These are phyloP conservation scores for Geotrichum phurueaensis DNA, from an alignment of 1,139 yeast genomes.

Conservation along the genomic window DNA sequence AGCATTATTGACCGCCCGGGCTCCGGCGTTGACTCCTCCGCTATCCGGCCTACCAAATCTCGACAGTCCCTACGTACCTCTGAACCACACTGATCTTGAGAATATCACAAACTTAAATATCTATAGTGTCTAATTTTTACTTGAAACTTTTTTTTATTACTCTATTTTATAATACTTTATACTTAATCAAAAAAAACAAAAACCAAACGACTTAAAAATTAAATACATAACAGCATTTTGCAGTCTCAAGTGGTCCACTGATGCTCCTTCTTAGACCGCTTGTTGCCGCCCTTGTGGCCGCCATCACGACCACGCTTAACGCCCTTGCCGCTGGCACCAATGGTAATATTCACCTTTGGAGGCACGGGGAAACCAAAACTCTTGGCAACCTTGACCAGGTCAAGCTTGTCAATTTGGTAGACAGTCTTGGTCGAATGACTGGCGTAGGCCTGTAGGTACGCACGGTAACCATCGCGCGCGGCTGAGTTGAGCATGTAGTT, in stretches of 20 bases:
- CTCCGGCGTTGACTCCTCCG: neutral
- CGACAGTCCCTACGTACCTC: neutral
- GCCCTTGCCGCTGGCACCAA: slow-evolving; percentile 75
- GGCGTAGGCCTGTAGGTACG: slow-evolving; percentile 94
- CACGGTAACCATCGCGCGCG: slow-evolving; percentile 95
- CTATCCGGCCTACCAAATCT: neutral
- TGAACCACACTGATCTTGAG: neutral
- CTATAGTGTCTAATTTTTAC: neutral
- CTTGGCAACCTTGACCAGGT: slow-evolving; percentile 88
- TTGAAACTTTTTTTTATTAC: neutral
- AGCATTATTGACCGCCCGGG: neutral
- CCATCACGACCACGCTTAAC: slow-evolving; percentile 5
- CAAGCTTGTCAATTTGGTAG: slow-evolving; percentile 90
- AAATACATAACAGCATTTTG: neutral
- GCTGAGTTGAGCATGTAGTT: slow-evolving; percentile 92
- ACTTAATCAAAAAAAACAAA: neutral
- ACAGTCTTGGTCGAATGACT: slow-evolving; percentile 94
- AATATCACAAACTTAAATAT: neutral
- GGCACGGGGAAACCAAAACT: slow-evolving; percentile 93
- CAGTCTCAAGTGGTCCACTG: slow-evolving; percentile 7
- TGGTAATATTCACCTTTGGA: slow-evolving; percentile 92
- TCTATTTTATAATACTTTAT: neutral
- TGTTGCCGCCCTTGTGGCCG: slow-evolving; percentile 12
- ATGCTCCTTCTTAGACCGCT: slow-evolving; percentile 14
- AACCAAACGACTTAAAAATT: neutral